Base-by-base conservation (phyloP, 2,329 filamentous ascomycete genomes). In the Phyllosticta citrichinensis region DNA sequence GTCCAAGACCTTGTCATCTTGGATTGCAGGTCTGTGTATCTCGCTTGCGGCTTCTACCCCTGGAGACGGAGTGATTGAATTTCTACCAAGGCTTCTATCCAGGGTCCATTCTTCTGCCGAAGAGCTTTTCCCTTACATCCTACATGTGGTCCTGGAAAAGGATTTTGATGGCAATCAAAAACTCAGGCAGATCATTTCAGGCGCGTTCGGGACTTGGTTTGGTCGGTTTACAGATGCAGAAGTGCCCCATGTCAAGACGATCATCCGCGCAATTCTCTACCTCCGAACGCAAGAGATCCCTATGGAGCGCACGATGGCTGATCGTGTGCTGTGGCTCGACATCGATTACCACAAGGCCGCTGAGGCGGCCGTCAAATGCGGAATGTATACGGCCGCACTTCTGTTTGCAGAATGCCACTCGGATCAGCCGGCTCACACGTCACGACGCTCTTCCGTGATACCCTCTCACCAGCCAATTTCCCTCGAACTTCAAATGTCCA, bases 361-460 rank as follows among this genome's bases (percentile, higher is more conserved):
- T 1, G 76, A 80, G 25, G 88, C 91, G 47, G 92, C 92, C 5
- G 83, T 84, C 11, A 77, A 78, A 62, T 97, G 93, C 69, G 86
- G 87, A 17, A 91, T 97, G 87, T 87, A 88, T 70, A 94, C 94
- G 70, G 89, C 88, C 5, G 90, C 93, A 3, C 78, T 99, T 1
- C 75, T 97, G 8, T 88, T 97, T 66, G 83, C 87, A 4, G 94
- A 99, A 72, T 81, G 91, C 24, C 81, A 82, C 30, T 79, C 82
- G 22, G 83, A 84, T 0, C 83, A 85, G 52, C 68, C 69, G 8
- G 57, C 66, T 11, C 35, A 68, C n/a, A 69, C 68, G 40, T 87
- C 87, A 52, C 81, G 89, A 62, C 83, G 89, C 56, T 87, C 88
- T 9, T 91, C 87, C 6, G 30, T 62, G 2, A 69, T 65, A 70